Evolutionary conservation across 1,139 yeast genomes (phyloP), one percentile per base, ranked within the genome.

Genomic region (Magnusiomyces suaveolens): DNA sequence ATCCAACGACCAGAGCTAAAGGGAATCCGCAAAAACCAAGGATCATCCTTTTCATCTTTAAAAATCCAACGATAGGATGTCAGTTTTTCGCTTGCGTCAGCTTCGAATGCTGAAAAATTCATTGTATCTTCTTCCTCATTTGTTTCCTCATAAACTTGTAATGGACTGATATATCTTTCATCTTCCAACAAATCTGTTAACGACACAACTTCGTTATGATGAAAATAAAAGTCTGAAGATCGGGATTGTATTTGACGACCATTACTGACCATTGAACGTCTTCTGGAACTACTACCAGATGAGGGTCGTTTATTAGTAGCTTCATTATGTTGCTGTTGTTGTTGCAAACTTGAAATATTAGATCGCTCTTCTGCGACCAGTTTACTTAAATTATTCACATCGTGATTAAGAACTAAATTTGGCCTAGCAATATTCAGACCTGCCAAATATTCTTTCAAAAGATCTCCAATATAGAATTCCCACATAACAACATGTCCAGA

Each of bases 401-500:
- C 44, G 10, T 41, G 44, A 10, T 10, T 36, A 10, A 10, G 4
- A 20, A 21, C 16, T 3, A 41, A 8, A 21, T 20, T 6, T 6
- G 2, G 18, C 14, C 20, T 25, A 16, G 10, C 44, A 18, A 6
- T 20, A 8, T n/a, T n/a, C 4, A 41, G 8, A 20, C 10, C 23
- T 20, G 23, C 10, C 16, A 20, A 21, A 16, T 4, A 41, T 2
- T 41, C n/a, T 4, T 41, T 6, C 3, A 46, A 20, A 12, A 36
- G 39, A 16, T 54, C 26, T 8, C 58, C 63, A 38, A 55, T 60
- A 43, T 56, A 59, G 52, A 64, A 60, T 54, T 63, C 63, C 67
- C 66, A 64, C 52, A 63, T 46, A 3, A 57, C 63, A 6, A 60
- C 61, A 38, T 65, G 63, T 3, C 66, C 67, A 3, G 62, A 56